These are phyloP conservation scores for Isatis tinctoria DNA, from an alignment of 345 rosid species.

Conservation along the genomic window DNA sequence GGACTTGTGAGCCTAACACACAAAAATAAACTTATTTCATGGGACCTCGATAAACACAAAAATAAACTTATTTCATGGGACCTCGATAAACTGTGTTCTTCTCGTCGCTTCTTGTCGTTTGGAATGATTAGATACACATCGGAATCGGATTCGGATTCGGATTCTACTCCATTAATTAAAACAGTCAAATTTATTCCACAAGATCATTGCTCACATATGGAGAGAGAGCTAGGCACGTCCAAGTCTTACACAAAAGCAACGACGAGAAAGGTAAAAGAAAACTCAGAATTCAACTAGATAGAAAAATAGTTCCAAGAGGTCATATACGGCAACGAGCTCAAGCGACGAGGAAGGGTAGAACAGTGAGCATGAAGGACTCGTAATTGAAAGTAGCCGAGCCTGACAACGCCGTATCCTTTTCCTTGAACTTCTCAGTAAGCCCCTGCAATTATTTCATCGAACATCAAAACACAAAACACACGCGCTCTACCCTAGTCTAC, in stretches of 20 bases:
- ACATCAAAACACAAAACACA: slow-evolving; percentile 5
- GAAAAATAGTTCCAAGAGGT: not conserved
- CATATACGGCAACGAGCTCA: slow-evolving; percentile 8
- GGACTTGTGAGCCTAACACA: too few species aligned
- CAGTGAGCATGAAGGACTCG: slow-evolving; percentile 79
- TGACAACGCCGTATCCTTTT: slow-evolving; percentile 51
- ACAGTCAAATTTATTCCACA: not conserved
- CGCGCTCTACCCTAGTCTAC: not conserved
- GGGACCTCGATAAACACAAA: too few species aligned
- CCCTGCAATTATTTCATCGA: slow-evolving; percentile 49
- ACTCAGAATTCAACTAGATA: not conserved
- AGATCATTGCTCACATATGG: not conserved
- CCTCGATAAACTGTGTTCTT: too few species aligned
- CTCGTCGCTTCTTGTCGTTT: too few species aligned
- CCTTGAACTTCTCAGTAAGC: slow-evolving; percentile 82
- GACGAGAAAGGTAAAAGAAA: not conserved
- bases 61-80: too few species aligned
- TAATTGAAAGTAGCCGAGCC: slow-evolving; percentile 77
- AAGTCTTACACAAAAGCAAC: slow-evolving; percentile 13
- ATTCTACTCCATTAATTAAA: not conserved
- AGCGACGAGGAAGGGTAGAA: slow-evolving; percentile 82
- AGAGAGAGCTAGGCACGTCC: not conserved
- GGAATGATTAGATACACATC: not conserved
- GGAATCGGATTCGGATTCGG: not conserved
- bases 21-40: too few species aligned